A percentile compares a stretch with the other conserved stretches of the same genome.
Evolutionary conservation across 1,139 yeast genomes (phyloP).

Genomic region (Suhomyces wounanorum): DNA sequence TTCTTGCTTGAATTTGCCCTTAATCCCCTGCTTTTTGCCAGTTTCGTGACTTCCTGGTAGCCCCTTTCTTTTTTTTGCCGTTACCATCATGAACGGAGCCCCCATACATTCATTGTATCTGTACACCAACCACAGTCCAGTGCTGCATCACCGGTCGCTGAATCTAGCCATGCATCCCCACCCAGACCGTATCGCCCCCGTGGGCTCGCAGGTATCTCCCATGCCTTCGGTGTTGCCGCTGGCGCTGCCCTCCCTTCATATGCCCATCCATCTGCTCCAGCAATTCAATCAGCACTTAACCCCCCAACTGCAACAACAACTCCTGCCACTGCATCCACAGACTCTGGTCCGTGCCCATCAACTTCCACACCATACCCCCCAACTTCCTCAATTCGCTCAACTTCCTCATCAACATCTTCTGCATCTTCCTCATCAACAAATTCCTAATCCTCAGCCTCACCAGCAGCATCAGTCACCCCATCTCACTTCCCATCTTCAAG

Average conservation of each 20-base stretch:
- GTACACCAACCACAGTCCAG: constrained; percentile 12
- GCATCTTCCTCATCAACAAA: constrained; percentile 6
- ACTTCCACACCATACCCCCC: constrained; percentile 7
- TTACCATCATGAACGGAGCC: constrained; percentile 17
- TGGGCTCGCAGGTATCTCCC: constrained; percentile 9
- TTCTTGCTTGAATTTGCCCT: background rate
- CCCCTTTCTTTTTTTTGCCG: constrained; percentile 14
- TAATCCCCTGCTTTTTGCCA: background rate
- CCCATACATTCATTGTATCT: constrained; percentile 19
- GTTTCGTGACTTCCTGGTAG: background rate
- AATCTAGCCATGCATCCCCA: constrained; percentile 3
- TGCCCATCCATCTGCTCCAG: constrained; percentile 9
- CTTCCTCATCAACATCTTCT: constrained; percentile 8
- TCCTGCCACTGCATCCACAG: constrained; percentile 9
- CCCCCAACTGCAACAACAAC: constrained; percentile 14
- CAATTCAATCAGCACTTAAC: constrained; percentile 12
- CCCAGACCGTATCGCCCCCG: constrained; percentile 4
- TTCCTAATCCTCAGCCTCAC: constrained; percentile 1
- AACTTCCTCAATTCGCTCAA: constrained; percentile 7
- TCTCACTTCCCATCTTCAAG: constrained; percentile 13
- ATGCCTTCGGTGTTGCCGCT: constrained; percentile 9
- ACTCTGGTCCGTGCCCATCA: constrained; percentile 9
- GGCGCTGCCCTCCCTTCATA: constrained; percentile 7
- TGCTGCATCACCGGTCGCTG: constrained; percentile 9
- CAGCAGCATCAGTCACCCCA: background rate